Evolutionary conservation across 306 rosid species (phyloP), one percentile per base, ranked within the genome.

Genomic region (Trifolium repens): DNA sequence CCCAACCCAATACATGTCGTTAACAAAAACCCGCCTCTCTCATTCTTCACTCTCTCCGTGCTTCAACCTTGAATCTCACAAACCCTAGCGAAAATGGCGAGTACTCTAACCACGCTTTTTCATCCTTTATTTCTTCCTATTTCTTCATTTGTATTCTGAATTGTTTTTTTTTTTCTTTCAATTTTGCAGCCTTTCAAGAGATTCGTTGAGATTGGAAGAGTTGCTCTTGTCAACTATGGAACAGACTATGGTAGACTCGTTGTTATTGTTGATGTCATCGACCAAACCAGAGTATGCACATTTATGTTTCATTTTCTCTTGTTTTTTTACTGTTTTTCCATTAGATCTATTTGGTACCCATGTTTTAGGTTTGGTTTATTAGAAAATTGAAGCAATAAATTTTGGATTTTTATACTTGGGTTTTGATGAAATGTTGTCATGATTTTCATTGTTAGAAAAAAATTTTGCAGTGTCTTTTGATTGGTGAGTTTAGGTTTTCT

Each of bases 231-330:
- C 49, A 64, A 64, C 49, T 64, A 64, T 15, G 69, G 69, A 4
- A 16, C 16, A 39, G 69, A 64, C 4, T 64, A 64, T 37, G 69
- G 69, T 17, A 64, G 26, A 64, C 15, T 64, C 30, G 69, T 64
- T 4, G 69, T 64, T 7, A 64, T 64, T 30, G 69, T 64, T 9
- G 99, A 94, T 58, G 92, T 94, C 75, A 79, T 92, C 26, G 96
- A 94, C 81, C 99, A 94, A 82, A 93, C 89, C 82, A 80, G 93
- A 70, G 96, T 93, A 30, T 39, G 15, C 42, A 44, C 40, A 13
- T 46, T 80, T 14, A 7, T 30, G 3, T 14, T 32, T 7, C 43
- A 1, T 14, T 32, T 61, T 61, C 19, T 7, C 40, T 32, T 27
- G 0, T 19, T 19, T 72, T 72, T 0, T 40, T 22, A 9, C 15